A percentile compares a stretch with the other conserved stretches of the same genome.
Evolutionary conservation across 352 stramenopile species (phyloP).

Genomic region (Hyaloperonospora arabidopsidis): DNA sequence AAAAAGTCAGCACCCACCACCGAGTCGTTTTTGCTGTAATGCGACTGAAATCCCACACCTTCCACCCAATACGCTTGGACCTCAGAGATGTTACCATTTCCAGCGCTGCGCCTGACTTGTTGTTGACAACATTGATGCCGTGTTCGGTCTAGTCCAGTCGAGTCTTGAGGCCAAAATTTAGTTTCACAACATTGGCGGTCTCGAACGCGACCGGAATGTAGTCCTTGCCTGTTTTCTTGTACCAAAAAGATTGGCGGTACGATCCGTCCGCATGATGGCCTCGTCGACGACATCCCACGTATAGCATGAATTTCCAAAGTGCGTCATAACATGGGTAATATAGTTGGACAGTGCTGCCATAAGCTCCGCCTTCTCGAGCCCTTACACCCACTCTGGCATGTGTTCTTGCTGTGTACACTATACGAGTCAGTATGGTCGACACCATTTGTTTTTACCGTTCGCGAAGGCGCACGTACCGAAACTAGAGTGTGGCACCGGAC

Average conservation of each 20-base stretch:
- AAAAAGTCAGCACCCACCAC: conserved; percentile 20
- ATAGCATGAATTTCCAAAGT: conserved; percentile 27
- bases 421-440: too few species aligned
- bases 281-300: conserved; percentile 27
- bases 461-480: too few species aligned
- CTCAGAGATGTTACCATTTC: conserved; percentile 18
- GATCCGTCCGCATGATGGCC: conserved; percentile 22
- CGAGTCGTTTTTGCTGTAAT: conserved; percentile 21
- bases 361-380: conserved; percentile 24
- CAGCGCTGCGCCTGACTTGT: conserved; percentile 26
- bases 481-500: conserved; percentile 25
- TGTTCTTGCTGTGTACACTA: conserved; percentile 32
- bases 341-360: conserved; percentile 26
- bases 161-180: conserved; percentile 13
- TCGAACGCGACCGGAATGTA: conserved; percentile 27
- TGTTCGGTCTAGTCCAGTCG: conserved; percentile 25
- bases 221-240: conserved; percentile 29
- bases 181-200: conserved; percentile 27
- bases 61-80: conserved; percentile 20
- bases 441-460: too few species aligned
- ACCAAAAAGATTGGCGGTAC: conserved; percentile 32
- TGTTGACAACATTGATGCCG: conserved; percentile 24
- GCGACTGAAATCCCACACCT: conserved; percentile 26
- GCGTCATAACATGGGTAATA: conserved; percentile 28
- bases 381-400: conserved; percentile 28